phyloP scores from a whole-genome alignment of 176 grass and related monocot genomes.

The Alopecurus myosuroides region DNA sequence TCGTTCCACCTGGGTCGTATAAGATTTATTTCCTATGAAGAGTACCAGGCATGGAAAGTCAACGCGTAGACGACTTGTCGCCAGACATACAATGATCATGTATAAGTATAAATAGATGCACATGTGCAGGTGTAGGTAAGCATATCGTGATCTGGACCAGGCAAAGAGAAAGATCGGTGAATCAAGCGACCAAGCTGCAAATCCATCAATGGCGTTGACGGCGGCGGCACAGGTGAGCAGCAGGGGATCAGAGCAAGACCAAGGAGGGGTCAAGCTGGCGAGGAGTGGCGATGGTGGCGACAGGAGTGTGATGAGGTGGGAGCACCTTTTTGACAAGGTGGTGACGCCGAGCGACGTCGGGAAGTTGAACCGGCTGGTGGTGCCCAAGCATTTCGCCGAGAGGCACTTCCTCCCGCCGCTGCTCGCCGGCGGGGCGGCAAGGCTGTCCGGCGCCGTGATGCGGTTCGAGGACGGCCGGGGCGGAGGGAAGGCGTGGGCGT shows the following conservation, averaged over 20 bases:
- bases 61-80: neutral
- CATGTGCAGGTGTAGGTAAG: neutral
- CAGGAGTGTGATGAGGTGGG: neutral
- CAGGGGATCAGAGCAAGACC: neutral
- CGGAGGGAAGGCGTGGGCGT: conserved; percentile 10
- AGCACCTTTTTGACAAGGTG: conserved; percentile 99
- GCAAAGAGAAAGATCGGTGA: neutral
- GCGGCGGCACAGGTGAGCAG: neutral
- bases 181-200: neutral
- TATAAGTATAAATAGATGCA: neutral
- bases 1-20: no score
- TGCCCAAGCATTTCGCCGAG: conserved; percentile 60
- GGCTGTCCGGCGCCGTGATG: conserved; percentile 28
- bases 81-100: neutral
- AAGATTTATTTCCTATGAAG: no score
- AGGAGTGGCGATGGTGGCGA: neutral
- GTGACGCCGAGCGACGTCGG: conserved; percentile 98
- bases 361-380: conserved; percentile 87
- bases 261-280: neutral
- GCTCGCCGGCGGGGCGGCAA: conserved; percentile 1
- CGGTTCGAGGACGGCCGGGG: conserved; percentile 41
- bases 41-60: neutral
- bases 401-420: conserved; percentile 31
- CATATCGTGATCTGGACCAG: neutral
- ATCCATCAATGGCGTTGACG: neutral